phyloP scores from a whole-genome alignment of 371 early-diverging fungal genomes.

The Parasitella parasitica region DNA sequence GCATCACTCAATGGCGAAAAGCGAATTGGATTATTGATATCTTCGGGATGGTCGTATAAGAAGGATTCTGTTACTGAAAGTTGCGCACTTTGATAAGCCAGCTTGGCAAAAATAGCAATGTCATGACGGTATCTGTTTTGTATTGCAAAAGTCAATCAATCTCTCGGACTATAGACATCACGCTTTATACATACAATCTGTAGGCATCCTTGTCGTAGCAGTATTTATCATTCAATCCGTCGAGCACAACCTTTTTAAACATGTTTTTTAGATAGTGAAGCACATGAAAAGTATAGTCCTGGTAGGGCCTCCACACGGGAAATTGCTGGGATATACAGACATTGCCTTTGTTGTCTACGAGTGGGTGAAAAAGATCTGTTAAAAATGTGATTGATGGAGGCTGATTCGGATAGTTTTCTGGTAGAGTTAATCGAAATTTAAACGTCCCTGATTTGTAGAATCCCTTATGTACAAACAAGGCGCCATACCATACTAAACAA shows the following conservation, averaged over 20 bases:
- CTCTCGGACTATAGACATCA: not conserved
- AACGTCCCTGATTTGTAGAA: slow-evolving; percentile 93
- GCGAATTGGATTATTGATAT: slow-evolving; percentile 59
- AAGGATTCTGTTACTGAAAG: slow-evolving; percentile 73
- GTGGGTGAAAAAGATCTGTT: slow-evolving; percentile 94
- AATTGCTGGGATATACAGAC: slow-evolving; percentile 76
- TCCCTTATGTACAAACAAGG: slow-evolving; percentile 83
- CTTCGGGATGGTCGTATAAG: slow-evolving; percentile 62
- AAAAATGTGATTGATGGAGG: slow-evolving; percentile 88
- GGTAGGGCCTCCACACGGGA: slow-evolving; percentile 79
- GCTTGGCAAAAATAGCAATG: slow-evolving; percentile 62
- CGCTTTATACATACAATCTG: slow-evolving; percentile 53
- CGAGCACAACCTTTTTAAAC: slow-evolving; percentile 78
- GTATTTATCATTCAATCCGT: slow-evolving; percentile 65
- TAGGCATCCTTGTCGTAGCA: slow-evolving; percentile 77
- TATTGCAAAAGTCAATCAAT: not conserved
- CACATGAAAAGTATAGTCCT: slow-evolving; percentile 80
- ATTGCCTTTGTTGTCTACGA: slow-evolving; percentile 75
- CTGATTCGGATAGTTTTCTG: slow-evolving; percentile 79
- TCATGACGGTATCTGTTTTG: slow-evolving; percentile 62
- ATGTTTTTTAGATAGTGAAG: slow-evolving; percentile 82
- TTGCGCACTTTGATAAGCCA: slow-evolving; percentile 82
- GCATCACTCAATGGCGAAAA: slow-evolving; percentile 59
- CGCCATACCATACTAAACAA: slow-evolving; percentile 77
- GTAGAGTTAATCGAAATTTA: slow-evolving; percentile 88